Evolutionary conservation across 73 alveolate species (phyloP), one percentile per base, ranked within the genome.

Genomic region (Blepharisma japonicum): DNA sequence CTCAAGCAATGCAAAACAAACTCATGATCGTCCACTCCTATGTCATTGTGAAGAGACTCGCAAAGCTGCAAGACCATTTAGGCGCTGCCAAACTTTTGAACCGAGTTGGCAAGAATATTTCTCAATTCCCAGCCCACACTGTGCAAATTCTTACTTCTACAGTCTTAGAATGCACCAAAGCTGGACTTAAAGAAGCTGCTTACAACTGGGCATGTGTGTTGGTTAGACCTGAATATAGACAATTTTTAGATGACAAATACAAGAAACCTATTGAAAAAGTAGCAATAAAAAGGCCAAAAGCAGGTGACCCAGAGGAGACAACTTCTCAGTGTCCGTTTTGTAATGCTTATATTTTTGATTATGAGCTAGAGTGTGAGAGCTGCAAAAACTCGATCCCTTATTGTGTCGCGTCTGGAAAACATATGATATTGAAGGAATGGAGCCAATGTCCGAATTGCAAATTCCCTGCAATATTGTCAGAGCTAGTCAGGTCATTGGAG

Each of bases 91-190:
- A 96, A 71, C 88, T 97, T 90, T 91, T 94, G 25, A 83, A 78
- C 71, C 82, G 99, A 81, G 99, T 97, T 1, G 95, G 96, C 54
- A 92, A 94, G 78, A 97, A 91, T 85, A 95, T 97, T 71, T 91
- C 98, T 14, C 89, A 95, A 91, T 98, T 98, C 89, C 99, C 99
- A 25, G 89, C 92, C 27, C 98, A 96, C 77, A 95, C 96, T 90
- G 98, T 97, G 23, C 98, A 97, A 82, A 98, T 98, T 53, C 87
- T 98, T 83, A 98, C 99, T 6, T 88, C 99, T 20, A 91, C 97
- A n/a, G 99, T 98, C 21, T 92, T 98, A 61, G 99, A 97, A 81
- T 97, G 99, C 81, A 97, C 91, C 56, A 95, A 97, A 71, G 99
- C 99, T 18, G 95, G 95, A 48, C 87, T 94, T 81, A 92, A 93